Base-by-base conservation (phyloP, 2,329 filamentous ascomycete species). In the Alternaria sp. region DNA sequence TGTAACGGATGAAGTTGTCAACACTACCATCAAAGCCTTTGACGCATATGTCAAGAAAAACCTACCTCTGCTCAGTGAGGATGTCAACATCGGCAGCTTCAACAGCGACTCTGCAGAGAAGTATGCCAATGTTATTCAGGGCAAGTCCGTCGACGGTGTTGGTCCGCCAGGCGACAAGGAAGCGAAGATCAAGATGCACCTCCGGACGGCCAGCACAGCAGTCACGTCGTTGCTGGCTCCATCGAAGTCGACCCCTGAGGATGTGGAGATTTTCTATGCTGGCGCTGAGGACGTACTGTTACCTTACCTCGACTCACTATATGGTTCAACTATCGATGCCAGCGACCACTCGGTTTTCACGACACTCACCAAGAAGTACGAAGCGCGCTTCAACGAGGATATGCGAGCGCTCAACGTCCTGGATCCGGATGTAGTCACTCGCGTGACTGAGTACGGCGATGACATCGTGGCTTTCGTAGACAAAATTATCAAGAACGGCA, bases 401-500 rank as follows among this genome's bases (percentile, higher is more conserved):
- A 94, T 98, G 90, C 86, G 89, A 65, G 89, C 89, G 7, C 83
- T 98, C 54, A 98, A 98, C 73, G 93, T 97, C 11, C 84, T 95
- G 43, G 86, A 90, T 21, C 93, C 95, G 0, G 91, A 96, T 73
- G 87, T 91, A 32, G 83, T 97, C 25, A 97, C 93, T 0, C 85
- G 94, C 60, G 95, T 97, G n/a, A 97, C 93, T 1, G 93, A 97
- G 73, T 97, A 96, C 71, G 91, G 95, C 5, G 89, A 90, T 0
- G 90, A 97, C 74, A 97, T 98, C 74, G 93, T 92, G 49, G 83
- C 87, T 10, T 97, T 97, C 67, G 93, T 97, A 0, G 87, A 95
- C 73, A 89, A 87, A 67, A 92, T 97, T 60, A 88, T 96, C 21
- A 83, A 91, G 55, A 97, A 97, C 76, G 91, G 92, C 0, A 97